Base-by-base conservation (phyloP, 2,329 filamentous ascomycete genomes). In the Talaromyces sp. region DNA sequence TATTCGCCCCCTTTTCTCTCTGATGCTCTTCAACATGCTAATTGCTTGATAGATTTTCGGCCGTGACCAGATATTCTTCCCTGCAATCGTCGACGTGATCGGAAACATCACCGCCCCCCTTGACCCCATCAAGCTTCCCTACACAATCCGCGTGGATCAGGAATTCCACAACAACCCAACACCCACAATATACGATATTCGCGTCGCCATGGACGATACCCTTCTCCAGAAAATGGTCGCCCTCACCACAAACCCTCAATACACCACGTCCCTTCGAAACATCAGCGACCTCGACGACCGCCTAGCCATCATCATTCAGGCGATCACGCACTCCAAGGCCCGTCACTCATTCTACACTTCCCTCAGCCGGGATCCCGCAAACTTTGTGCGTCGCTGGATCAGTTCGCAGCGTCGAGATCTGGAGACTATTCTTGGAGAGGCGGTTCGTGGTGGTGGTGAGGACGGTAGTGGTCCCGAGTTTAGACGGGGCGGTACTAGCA, bases 131-230 rank as follows among this genome's bases (percentile, higher is more conserved):
- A 89, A 90, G 72, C 86, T 99, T 39, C 85, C 88, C 24, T 99
- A 97, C 81, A 99, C 93, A 9, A 95, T 99, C 74, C 92, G 94
- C 66, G 90, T 97, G 47, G 95, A 99, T 76, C 85, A 92, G 72
- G 87, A 89, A 9, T 94, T 93, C 73, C 89, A 94, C 74, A 88
- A 87, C 70, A 81, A 88, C 64, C 89, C 92, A 3, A 83, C 87
- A 60, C 89, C 92, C 0, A 97, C 93, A 6, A 84, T 98, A 71
- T 97, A 97, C 81, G 94, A 98, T 77, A 85, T 99, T 57, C 89
- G 89, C 71, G 91, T 99, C 54, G 85, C 88, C 1, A 85, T 97
- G 16, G 91, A 96, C 70, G 92, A 97, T 74, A 92, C 93, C 1
- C 83, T 96, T 59, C 88, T 89, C 60, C 83, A 85, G 39, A 86